A percentile compares a stretch with the other conserved stretches of the same genome.
Conservation (phyloP, 2,329 filamentous ascomycete species). For the Didymella lethalis region DNA sequence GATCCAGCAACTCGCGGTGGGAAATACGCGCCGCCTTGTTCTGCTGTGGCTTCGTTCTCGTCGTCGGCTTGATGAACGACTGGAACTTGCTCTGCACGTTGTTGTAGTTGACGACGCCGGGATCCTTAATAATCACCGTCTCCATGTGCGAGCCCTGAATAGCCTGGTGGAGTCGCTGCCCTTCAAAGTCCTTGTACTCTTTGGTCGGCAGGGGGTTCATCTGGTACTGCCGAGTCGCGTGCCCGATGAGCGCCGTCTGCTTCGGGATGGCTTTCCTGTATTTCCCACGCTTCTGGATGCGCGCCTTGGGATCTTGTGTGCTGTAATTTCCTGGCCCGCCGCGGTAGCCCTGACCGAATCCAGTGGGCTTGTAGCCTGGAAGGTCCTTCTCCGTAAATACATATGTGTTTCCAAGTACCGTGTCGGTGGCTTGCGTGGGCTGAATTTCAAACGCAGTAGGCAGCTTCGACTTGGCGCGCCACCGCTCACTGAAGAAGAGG, state of each 20-base stretch:
- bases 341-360: constrained; percentile 37
- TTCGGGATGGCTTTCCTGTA: constrained; percentile 51
- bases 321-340: constrained; percentile 33
- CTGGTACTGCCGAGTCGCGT: constrained; percentile 65
- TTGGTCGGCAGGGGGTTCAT: constrained; percentile 57
- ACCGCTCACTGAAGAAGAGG: constrained; percentile 69
- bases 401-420: constrained; percentile 80
- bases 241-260: constrained; percentile 65
- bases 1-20: constrained; percentile 85
- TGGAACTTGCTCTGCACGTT: constrained; percentile 45
- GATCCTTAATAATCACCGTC: constrained; percentile 42
- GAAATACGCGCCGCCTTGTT: constrained; percentile 91
- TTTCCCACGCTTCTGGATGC: constrained; percentile 46
- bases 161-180: constrained; percentile 55
- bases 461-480: constrained; percentile 74
- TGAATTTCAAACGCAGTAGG: constrained; percentile 89
- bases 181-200: constrained; percentile 54
- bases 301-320: constrained; percentile 44
- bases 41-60: constrained; percentile 36
- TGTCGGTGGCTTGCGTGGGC: constrained; percentile 60
- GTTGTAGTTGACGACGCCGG: constrained; percentile 37
- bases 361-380: constrained; percentile 69
- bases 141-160: constrained; percentile 49
- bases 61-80: constrained; percentile 40
- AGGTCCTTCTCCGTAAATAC: constrained; percentile 94